These are phyloP conservation scores for Pestalotiopsis sp. DNA, from an alignment of 2,329 filamentous ascomycete species.

Conservation along the genomic window DNA sequence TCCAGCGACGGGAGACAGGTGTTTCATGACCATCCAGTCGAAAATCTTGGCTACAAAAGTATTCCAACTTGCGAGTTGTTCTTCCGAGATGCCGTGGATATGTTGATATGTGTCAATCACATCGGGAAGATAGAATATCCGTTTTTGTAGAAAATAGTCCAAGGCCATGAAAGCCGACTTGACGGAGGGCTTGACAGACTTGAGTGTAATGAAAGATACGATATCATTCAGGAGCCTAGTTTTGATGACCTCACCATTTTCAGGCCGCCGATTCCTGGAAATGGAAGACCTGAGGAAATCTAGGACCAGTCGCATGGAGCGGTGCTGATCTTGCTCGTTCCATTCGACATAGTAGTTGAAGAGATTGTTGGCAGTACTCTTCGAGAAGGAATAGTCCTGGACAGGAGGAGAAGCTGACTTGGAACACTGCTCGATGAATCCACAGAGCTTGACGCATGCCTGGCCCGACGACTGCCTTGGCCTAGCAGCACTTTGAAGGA, in stretches of 20 bases:
- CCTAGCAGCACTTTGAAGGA: slow-evolving; percentile 52
- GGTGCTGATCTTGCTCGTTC: slow-evolving; percentile 67
- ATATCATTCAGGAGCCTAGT: slow-evolving; percentile 51
- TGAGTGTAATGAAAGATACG: slow-evolving; percentile 61
- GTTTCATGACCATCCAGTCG: slow-evolving; percentile 58
- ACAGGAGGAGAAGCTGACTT: slow-evolving; percentile 49
- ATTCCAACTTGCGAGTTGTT: slow-evolving; percentile 48
- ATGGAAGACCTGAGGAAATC: slow-evolving; percentile 58
- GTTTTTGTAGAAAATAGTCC: slow-evolving; percentile 66
- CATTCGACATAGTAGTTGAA: slow-evolving; percentile 68
- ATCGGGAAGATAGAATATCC: slow-evolving; percentile 52
- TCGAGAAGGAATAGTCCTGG: slow-evolving; percentile 53
- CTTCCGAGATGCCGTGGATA: slow-evolving; percentile 26
- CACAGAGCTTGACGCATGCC: slow-evolving; percentile 61
- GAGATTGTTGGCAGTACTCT: slow-evolving; percentile 48
- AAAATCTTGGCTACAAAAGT: slow-evolving; percentile 51
- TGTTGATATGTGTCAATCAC: slow-evolving; percentile 45
- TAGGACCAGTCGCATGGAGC: slow-evolving; percentile 64
- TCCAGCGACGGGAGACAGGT: slow-evolving; percentile 62
- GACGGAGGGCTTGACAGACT: slow-evolving; percentile 63
- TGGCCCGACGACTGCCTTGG: slow-evolving; percentile 59
- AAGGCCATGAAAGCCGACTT: slow-evolving; percentile 72
- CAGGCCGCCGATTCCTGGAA: slow-evolving; percentile 47
- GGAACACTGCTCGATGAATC: slow-evolving; percentile 62
- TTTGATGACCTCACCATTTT: slow-evolving; percentile 42